Base-by-base conservation (phyloP, 1,284 basidiomycete species). In the Sporisorium graminicola region DNA sequence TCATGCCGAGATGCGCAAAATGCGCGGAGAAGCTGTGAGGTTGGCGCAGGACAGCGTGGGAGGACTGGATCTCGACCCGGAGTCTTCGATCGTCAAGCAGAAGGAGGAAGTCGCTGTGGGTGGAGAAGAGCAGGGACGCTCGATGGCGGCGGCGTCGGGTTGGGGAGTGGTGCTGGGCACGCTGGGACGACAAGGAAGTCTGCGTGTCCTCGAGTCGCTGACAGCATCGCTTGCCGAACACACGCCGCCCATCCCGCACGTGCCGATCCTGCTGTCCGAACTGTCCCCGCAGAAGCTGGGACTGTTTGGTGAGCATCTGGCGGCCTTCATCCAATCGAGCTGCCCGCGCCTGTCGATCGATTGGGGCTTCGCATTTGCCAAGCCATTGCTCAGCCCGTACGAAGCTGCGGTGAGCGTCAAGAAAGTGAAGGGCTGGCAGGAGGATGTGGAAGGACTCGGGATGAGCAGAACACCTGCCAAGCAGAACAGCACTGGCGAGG, bases 161-260 rank as follows among this genome's bases (percentile, higher is more conserved):
- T 99, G 96, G 96, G 96, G 94, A 2, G 91, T 99, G n/a, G 89
- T 99, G 20, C 89, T 99, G 7, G 97, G 97, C 12, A 99, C 97
- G 0, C 88, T 99, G 0, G 97, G 97, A 6, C 88, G 97, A 61
- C 97, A 99, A 86, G 97, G 97, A 18, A 96, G 91, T 84, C 89
- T 96, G 77, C 91, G 90, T 65, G 97, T 99, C 67, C 88, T 98
- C 29, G 90, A 92, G 43, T 80, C 77, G 40, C 64, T 82, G n/a
- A 60, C 58, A 1, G 57, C 58, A 1, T 70, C 74, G 31, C 49
- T 85, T n/a, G 65, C 53, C 1, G 61, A 46, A 27, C 72, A 76
- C 35, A 55, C 33, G 12, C 75, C 69, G 4, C 61, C 31, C n/a
- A 80, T 87, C 10, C 93, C 93, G 0, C 91, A 92, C 82, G 90